Conservation (phyloP, 2,329 filamentous ascomycete genomes). For the Elsinoe ampelina region DNA sequence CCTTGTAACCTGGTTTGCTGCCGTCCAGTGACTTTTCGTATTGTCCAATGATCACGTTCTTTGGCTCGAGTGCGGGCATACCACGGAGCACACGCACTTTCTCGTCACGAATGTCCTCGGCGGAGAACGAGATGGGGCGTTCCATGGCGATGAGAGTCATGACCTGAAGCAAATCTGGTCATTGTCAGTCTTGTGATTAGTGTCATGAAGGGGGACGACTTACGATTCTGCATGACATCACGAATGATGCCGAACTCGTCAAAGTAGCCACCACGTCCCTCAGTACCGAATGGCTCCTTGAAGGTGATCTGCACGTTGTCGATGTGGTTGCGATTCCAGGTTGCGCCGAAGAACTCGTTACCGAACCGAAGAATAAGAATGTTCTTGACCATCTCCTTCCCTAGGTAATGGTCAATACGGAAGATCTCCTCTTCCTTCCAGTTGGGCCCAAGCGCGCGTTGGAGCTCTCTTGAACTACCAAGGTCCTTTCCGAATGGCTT, state of each 20-base stretch:
- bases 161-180: constrained; percentile 74
- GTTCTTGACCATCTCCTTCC: constrained; percentile 99
- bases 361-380: constrained; percentile 96
- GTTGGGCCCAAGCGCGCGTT: constrained; percentile 89
- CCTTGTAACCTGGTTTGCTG: constrained; percentile 94
- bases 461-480: constrained; percentile 83
- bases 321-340: constrained; percentile 98
- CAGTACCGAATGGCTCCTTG: constrained; percentile 98
- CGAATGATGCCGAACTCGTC: constrained; percentile 99
- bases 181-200: constrained; percentile 16
- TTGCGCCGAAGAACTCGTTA: constrained; percentile 96
- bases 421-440: constrained; percentile 99
- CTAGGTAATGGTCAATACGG: constrained; percentile 98
- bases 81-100: constrained; percentile 92
- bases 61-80: constrained; percentile 91
- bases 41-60: constrained; percentile 99
- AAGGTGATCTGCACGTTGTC: constrained; percentile 98
- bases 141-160: constrained; percentile 96
- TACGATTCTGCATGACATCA: constrained; percentile 98
- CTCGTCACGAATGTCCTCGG: constrained; percentile 96
- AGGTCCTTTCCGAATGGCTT: constrained; percentile 99
- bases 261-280: constrained; percentile 96
- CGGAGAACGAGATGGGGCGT: constrained; percentile 92
- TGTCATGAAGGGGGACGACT: constrained; percentile 22
- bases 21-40: constrained; percentile 95